Base-by-base conservation (phyloP, 306 rosid species). In the Pterocarpus santalinus region DNA sequence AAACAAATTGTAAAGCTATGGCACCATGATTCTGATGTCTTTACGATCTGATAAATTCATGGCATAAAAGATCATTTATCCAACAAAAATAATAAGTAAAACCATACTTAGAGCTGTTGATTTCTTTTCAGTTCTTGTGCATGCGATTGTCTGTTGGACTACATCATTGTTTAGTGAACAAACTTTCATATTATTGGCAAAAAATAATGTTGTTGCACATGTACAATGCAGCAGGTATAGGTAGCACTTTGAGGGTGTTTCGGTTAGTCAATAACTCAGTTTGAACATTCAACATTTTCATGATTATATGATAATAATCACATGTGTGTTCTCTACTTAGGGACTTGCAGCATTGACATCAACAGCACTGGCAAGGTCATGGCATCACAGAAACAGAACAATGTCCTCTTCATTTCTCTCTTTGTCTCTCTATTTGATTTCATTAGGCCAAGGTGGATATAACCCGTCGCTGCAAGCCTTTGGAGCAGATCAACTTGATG, bases 381-480 rank as follows among this genome's bases (percentile, higher is more conserved):
- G 89, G 85, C 82, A 89, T 70, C 80, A 90, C 3, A 73, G 72
- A 82, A 87, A 85, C 87, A 91, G 73, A 81, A 30, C 84, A 86
- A 82, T 83, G 80, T 85, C 91, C 1, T 82, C 92, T 41, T 88
- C 94, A 52, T 90, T 93, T 74, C 90, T 93, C 35, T 87, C 90
- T 62, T 76, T 81, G 83, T 92, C 99, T 36, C 95, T 95, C 69
- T 95, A 87, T 67, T 80, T 95, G 52, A 86, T 93, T 69, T 93
- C 99, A 30, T 80, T 95, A 4, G 99, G 98, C 70, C 97, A 89
- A 86, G 97, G 97, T 28, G 98, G 94, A 13, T 95, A 91, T 35
- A 95, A 95, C 77, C 94, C 99, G n/a, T 90, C 98, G 64, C 79
- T 95, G 15, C 98, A 95, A 85, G 97, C 97, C 72, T 93, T 93